A percentile compares a stretch with the other conserved stretches of the same genome.
Evolutionary conservation across 2,329 filamentous ascomycete genomes (phyloP).

Genomic region (Penicillium sp.): DNA sequence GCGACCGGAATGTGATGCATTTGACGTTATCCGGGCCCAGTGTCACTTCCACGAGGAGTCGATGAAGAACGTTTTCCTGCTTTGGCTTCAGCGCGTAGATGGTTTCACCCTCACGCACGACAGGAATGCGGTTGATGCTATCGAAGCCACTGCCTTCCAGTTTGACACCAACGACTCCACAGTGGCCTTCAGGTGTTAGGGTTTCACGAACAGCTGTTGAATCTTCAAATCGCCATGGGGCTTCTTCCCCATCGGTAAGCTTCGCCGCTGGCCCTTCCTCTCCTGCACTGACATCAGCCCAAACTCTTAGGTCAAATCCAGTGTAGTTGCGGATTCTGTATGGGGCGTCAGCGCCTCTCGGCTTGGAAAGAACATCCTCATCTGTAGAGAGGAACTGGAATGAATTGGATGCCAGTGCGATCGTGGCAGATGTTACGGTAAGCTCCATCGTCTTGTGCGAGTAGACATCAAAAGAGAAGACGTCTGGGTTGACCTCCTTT

Average conservation of each 20-base stretch:
- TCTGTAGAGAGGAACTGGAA: constrained; percentile 83
- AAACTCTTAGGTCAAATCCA: constrained; percentile 82
- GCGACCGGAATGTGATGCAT: constrained; percentile 92
- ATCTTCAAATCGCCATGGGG: constrained; percentile 94
- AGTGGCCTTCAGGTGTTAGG: constrained; percentile 75
- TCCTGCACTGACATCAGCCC: constrained; percentile 71
- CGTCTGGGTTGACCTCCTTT: constrained; percentile 69
- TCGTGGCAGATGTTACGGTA: constrained; percentile 87
- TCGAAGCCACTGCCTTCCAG: constrained; percentile 95
- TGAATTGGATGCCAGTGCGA: constrained; percentile 88
- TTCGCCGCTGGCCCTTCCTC: constrained; percentile 65
- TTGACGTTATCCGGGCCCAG: constrained; percentile 95
- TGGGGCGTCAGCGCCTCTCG: constrained; percentile 83
- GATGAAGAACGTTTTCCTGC: constrained; percentile 78
- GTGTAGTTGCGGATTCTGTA: constrained; percentile 95
- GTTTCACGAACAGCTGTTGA: constrained; percentile 95
- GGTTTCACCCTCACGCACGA: constrained; percentile 91
- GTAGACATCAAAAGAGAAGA: constrained; percentile 76
- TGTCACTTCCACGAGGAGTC: constrained; percentile 84
- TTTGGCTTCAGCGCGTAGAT: constrained; percentile 86
- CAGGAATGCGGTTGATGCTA: constrained; percentile 76
- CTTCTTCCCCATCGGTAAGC: constrained; percentile 82
- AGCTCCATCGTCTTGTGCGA: constrained; percentile 90
- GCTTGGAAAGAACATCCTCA: constrained; percentile 89
- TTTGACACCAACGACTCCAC: constrained; percentile 73